phyloP scores from a whole-genome alignment of 371 early-diverging fungal species.

The Apophysomyces variabilis region DNA sequence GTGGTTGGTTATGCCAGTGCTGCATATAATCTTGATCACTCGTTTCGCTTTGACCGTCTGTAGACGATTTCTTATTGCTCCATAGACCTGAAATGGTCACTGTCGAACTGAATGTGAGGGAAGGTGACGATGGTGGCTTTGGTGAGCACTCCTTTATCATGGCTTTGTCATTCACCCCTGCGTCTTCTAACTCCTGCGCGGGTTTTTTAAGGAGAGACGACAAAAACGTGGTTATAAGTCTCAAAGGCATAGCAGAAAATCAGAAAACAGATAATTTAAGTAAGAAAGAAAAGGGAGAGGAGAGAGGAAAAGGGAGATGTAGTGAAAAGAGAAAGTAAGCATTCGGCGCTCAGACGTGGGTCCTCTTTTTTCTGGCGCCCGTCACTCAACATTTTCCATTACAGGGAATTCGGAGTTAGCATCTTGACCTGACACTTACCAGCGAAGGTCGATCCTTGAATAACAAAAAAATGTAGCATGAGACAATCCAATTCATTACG shows the following conservation, averaged over 20 bases:
- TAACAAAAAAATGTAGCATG: no score
- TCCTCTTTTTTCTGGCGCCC: conserved; percentile 9
- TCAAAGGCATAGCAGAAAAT: conserved; percentile 1
- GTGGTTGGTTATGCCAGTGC: conserved; percentile 41
- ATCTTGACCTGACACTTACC: background rate
- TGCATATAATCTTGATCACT: conserved; percentile 34
- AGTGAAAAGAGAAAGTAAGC: background rate
- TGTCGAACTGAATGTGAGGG: conserved; percentile 41
- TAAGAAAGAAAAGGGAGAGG: background rate
- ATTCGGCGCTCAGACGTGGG: conserved; percentile 8
- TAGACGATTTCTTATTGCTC: conserved; percentile 23
- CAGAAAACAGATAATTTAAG: background rate
- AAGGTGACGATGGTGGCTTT: conserved; percentile 11
- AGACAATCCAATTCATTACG: background rate
- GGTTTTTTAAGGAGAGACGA: conserved; percentile 7
- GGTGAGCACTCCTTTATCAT: conserved; percentile 4
- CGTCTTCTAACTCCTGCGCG: conserved; percentile 5
- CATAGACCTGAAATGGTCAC: conserved; percentile 33
- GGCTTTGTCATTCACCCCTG: conserved; percentile 9
- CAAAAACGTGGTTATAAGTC: conserved; percentile 8
- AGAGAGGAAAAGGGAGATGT: background rate
- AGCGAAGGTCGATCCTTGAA: no score
- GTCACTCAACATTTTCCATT: background rate
- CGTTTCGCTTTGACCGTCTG: conserved; percentile 30
- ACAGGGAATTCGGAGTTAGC: conserved; percentile 6